Evolutionary conservation across 164 flowering plant genomes (phyloP).

Genomic region (Houttuynia cordata): DNA sequence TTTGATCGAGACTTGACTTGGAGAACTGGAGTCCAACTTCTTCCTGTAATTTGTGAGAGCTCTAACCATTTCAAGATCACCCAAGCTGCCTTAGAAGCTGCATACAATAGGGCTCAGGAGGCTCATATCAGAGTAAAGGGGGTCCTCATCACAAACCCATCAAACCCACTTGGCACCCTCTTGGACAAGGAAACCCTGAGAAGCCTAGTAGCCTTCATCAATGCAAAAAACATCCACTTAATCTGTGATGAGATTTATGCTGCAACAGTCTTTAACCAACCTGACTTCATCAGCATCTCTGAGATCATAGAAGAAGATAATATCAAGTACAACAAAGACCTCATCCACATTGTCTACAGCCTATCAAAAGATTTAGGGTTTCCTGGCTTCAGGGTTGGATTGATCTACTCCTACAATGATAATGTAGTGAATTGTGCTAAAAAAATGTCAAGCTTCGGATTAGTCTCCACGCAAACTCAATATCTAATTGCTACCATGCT

Average conservation of each 20-base stretch:
- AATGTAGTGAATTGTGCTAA: conserved; percentile 43
- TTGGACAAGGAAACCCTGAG: conserved; percentile 30
- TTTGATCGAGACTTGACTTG: conserved; percentile 76
- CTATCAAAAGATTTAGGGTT: conserved; percentile 71
- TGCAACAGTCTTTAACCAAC: conserved; percentile 41
- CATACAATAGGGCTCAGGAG: conserved; percentile 48
- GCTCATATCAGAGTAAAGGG: conserved; percentile 50
- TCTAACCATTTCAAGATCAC: conserved; percentile 47
- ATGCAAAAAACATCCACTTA: conserved; percentile 67
- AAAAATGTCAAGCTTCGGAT: conserved; percentile 51
- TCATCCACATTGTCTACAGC: conserved; percentile 72
- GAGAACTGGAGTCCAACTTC: conserved; percentile 71
- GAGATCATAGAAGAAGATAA: conserved; percentile 31
- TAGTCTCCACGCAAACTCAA: conserved; percentile 64
- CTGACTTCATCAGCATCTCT: conserved; percentile 57
- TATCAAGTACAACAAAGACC: conserved; percentile 30
- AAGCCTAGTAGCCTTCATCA: conserved; percentile 44
- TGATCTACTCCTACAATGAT: conserved; percentile 48
- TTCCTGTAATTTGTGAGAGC: conserved; percentile 68
- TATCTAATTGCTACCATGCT: conserved; percentile 42
- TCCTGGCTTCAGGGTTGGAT: conserved; percentile 68
- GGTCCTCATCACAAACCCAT: conserved; percentile 63
- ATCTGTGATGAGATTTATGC: conserved; percentile 74
- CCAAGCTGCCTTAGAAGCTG: conserved; percentile 44
- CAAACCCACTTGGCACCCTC: conserved; percentile 71